Percentiles rank a stretch among this genome's conserved stretches.
phyloP scores from a whole-genome alignment of 177 flowering plant species.

The Vitis hybrid region DNA sequence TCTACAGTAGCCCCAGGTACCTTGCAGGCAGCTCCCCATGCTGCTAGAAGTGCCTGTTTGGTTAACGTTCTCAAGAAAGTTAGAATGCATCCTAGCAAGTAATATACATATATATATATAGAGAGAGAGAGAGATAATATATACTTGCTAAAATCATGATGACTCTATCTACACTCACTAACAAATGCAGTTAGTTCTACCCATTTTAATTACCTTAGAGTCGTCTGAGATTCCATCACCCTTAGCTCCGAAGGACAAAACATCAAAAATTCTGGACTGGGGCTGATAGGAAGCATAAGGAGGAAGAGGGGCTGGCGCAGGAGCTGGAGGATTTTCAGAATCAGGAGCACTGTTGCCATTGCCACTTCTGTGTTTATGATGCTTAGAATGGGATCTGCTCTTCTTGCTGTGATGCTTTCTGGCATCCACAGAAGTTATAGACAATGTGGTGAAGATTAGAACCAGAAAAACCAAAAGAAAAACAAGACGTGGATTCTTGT shows the following conservation, averaged over 20 bases:
- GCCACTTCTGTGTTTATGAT: conserved; percentile 28
- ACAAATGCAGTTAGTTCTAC: neutral
- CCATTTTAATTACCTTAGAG: conserved; percentile 45
- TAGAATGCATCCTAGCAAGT: neutral
- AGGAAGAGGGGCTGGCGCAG: conserved; percentile 32
- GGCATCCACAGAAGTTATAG: conserved; percentile 34
- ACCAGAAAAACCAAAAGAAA: conserved; percentile 19
- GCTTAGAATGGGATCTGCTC: conserved; percentile 26
- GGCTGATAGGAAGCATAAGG: conserved; percentile 18
- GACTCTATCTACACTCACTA: no score
- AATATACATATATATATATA: no score
- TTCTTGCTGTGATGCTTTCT: conserved; percentile 34
- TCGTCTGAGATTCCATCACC: conserved; percentile 82
- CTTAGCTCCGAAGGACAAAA: conserved; percentile 73
- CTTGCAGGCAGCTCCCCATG: conserved; percentile 84
- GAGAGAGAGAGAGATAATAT: no score
- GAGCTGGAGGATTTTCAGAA: conserved; percentile 9
- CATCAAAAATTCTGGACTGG: conserved; percentile 33
- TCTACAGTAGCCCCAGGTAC: conserved; percentile 43
- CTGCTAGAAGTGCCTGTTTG: conserved; percentile 64
- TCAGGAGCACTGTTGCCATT: conserved; percentile 12
- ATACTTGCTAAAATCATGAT: no score
- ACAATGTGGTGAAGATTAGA: conserved; percentile 21
- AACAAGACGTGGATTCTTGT: conserved; percentile 15
- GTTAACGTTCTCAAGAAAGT: neutral